Conservation (phyloP, 148 eudicot genomes). For the Amaranthus hypochondriacus region DNA sequence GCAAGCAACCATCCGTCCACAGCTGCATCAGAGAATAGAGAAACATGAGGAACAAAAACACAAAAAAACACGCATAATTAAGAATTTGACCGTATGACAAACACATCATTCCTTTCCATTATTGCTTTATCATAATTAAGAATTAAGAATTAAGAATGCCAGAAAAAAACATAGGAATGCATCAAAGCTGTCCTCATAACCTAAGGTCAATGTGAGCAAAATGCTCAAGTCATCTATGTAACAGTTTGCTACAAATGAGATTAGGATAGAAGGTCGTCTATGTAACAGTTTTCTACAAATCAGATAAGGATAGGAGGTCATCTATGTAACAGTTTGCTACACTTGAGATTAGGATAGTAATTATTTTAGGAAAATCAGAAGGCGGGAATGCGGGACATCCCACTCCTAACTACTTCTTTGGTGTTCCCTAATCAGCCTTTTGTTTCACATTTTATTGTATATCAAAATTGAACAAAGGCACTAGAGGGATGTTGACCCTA, state of each 20-base stretch:
- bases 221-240: neutral
- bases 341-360: neutral
- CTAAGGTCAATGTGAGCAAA: neutral
- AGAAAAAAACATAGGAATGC: neutral
- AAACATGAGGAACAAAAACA: neutral
- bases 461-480: neutral
- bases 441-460: neutral
- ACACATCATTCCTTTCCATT: neutral
- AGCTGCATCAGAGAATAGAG: slow-evolving; percentile 42
- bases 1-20: slow-evolving; percentile 96
- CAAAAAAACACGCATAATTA: no score
- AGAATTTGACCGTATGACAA: neutral
- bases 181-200: neutral
- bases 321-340: neutral
- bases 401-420: neutral
- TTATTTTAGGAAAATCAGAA: neutral
- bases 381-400: neutral
- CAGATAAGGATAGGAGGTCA: neutral
- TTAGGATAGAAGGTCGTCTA: neutral
- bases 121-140: neutral
- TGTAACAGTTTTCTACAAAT: neutral
- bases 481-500: neutral
- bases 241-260: neutral
- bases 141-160: neutral
- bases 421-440: neutral